phyloP scores from a whole-genome alignment of 495 filamentous ascomycete genomes.

The Hypoxylon lienhwacheense region DNA sequence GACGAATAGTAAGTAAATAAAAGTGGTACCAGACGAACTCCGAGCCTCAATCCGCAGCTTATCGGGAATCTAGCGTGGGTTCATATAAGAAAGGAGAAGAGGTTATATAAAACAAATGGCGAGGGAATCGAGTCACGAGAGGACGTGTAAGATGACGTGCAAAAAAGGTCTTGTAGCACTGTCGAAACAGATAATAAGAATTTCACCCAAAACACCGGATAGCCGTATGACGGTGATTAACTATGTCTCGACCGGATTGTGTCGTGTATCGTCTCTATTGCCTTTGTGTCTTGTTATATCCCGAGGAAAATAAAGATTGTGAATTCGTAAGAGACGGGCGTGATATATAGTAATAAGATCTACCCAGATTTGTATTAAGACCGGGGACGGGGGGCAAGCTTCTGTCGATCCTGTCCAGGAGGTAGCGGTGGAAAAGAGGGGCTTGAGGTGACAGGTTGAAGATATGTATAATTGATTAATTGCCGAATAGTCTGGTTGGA shows the following conservation, averaged over 20 bases:
- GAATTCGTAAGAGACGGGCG: constrained; percentile 16
- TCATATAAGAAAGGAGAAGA: constrained; percentile 19
- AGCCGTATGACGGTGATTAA: constrained; percentile 29
- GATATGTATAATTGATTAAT: constrained; percentile 32
- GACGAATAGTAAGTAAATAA: constrained; percentile 16
- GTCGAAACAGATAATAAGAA: constrained; percentile 20
- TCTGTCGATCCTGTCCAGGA: constrained; percentile 35
- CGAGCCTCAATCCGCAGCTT: constrained; percentile 32
- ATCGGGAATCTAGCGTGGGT: constrained; percentile 13
- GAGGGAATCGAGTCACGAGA: constrained; percentile 24
- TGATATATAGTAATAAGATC: constrained; percentile 38
- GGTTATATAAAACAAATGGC: constrained; percentile 6
- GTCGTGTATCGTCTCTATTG: constrained; percentile 30
- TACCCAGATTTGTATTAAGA: constrained; percentile 32
- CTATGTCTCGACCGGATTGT: constrained; percentile 23
- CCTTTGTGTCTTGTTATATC: constrained; percentile 29
- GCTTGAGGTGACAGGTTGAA: constrained; percentile 19
- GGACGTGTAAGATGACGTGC: constrained; percentile 17
- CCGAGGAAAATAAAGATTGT: constrained; percentile 8
- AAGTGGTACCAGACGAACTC: constrained; percentile 29
- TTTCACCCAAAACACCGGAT: constrained; percentile 17
- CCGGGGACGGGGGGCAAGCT: constrained; percentile 20
- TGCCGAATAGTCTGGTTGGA: constrained; percentile 24
- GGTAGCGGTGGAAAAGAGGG: constrained; percentile 33
- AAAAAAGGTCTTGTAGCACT: constrained; percentile 26